A percentile compares a stretch with the other conserved stretches of the same genome.
These are phyloP conservation scores for Samsoniella hepiali DNA, from an alignment of 2,329 filamentous ascomycete species.

Conservation along the genomic window DNA sequence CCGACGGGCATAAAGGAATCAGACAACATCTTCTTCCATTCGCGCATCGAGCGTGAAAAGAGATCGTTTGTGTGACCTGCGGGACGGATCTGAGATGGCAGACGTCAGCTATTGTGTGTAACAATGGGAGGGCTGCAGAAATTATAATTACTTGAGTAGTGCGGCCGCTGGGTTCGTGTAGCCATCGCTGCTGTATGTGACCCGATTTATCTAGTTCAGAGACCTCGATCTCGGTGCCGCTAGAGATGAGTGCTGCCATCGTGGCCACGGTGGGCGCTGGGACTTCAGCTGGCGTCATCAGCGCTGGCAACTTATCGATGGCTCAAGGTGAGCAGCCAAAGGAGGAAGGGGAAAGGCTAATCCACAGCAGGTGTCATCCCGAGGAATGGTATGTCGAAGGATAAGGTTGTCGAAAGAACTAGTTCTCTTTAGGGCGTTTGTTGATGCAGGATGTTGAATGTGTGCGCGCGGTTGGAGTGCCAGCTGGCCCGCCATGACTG, in stretches of 20 bases:
- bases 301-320: not conserved
- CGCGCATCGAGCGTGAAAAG: conserved; percentile 30
- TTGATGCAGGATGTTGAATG: conserved; percentile 7
- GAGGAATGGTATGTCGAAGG: too few species aligned
- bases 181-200: conserved; percentile 34
- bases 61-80: conserved; percentile 23
- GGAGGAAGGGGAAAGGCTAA: not conserved
- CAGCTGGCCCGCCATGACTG: not conserved
- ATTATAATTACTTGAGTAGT: conserved; percentile 27
- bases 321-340: not conserved
- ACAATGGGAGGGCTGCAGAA: too few species aligned
- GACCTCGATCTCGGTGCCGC: conserved; percentile 25
- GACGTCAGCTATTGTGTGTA: not conserved
- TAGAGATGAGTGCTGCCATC: conserved; percentile 21
- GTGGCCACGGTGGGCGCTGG: not conserved
- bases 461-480: conserved; percentile 1
- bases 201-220: conserved; percentile 39
- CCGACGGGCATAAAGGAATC: conserved; percentile 82
- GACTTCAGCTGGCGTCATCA: not conserved
- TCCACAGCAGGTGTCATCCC: not conserved
- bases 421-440: conserved; percentile 8
- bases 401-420: not conserved
- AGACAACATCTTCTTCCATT: conserved; percentile 43
- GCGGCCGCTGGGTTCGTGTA: conserved; percentile 28
- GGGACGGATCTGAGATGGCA: conserved; percentile 2